Base-by-base conservation (phyloP, 2,329 filamentous ascomycete species). In the Pseudogymnoascus verrucosus region DNA sequence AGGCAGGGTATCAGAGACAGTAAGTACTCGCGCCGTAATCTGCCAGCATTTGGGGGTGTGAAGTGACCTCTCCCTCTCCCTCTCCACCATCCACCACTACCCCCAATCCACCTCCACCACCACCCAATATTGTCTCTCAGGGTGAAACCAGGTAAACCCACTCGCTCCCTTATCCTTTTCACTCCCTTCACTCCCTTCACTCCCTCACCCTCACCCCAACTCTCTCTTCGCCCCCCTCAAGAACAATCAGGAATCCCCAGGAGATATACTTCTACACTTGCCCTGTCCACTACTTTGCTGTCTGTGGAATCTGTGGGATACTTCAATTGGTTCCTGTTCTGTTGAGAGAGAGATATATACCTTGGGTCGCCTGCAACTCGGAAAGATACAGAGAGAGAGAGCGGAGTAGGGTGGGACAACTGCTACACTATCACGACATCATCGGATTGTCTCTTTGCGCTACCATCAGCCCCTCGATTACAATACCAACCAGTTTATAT, bases 81-180 rank as follows among this genome's bases (percentile, higher is more conserved):
- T 31, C 5, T 31, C 28, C 28, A 31, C 28, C 28, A 31, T 31
- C 28, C 28, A 54, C 44, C 47, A n/a, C n/a, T n/a, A n/a, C n/a
- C n/a, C n/a, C n/a, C n/a, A n/a, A n/a, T n/a, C n/a, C n/a, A n/a
- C n/a, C n/a, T n/a, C n/a, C n/a, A n/a, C n/a, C n/a, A n/a, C n/a
- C n/a, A n/a, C n/a, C n/a, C 47, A 54, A 54, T 54, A 54, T 54
- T 54, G 47, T 11, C 47, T 54, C 23, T 54, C 47, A 31, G 47
- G 47, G 47, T 54, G 47, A 54, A 54, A 54, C 47, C 47, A 54
- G 11, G 26, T 28, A 54, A 54, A 54, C 47, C 47, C 47, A 54
- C 47, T 28, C 47, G 47, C 47, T 54, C 47, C 47, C 47, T 31
- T 31, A 19, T 31, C 23, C 47, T 31, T 54, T 54, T 54, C 26